Evolutionary conservation across 176 grass and related monocot genomes (phyloP).

Genomic region (Leersia perrieri): DNA sequence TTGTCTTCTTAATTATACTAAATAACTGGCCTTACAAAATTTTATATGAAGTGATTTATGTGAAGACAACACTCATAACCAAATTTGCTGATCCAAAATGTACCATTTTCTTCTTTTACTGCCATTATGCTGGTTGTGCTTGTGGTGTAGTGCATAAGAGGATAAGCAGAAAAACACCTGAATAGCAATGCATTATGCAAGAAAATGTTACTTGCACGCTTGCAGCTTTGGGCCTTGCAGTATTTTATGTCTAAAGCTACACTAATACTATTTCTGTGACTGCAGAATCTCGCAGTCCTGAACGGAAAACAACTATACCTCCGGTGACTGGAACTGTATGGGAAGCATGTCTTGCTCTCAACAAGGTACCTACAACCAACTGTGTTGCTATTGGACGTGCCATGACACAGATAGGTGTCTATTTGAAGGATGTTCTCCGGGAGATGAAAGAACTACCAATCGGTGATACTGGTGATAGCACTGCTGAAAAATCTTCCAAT

Average conservation of each 20-base stretch:
- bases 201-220: neutral
- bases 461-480: constrained; percentile 28
- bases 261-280: constrained; percentile 8
- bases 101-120: neutral
- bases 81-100: neutral
- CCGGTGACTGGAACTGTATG: constrained; percentile 68
- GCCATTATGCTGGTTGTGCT: neutral
- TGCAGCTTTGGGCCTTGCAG: neutral
- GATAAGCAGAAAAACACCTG: neutral
- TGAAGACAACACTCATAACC: neutral
- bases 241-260: neutral
- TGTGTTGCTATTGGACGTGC: constrained; percentile 68
- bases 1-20: constrained; percentile 1
- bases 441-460: constrained; percentile 86
- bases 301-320: constrained; percentile 54
- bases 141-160: neutral
- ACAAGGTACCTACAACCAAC: constrained; percentile 76
- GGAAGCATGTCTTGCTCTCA: constrained; percentile 85
- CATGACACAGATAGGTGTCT: constrained; percentile 73
- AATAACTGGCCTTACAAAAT: neutral
- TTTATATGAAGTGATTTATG: neutral
- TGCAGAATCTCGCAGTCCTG: constrained; percentile 54
- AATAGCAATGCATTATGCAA: constrained; percentile 3
- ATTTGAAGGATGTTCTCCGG: constrained; percentile 77
- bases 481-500: constrained; percentile 38